Conservation (phyloP, 2,329 filamentous ascomycete genomes). For the Penicillium capsulatum region DNA sequence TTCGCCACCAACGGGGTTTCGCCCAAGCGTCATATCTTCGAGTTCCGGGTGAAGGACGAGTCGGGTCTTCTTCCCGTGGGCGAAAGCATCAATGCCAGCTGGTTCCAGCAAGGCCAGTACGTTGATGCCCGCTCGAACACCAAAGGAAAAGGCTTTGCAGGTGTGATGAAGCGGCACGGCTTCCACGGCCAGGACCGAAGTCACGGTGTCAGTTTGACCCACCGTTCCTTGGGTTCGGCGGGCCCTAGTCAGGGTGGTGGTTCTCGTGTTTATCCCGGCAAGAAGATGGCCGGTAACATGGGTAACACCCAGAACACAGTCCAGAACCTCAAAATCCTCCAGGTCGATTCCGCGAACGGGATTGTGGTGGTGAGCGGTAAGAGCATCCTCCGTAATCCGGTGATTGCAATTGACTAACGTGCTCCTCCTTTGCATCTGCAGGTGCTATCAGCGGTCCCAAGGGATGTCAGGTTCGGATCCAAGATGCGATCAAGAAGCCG, state of each 20-base stretch:
- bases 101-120: conserved; percentile 87
- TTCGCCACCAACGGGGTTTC: conserved; percentile 76
- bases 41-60: conserved; percentile 78
- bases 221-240: conserved; percentile 84
- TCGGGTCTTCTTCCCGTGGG: conserved; percentile 73
- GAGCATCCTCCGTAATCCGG: conserved; percentile 5
- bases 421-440: conserved; percentile 27
- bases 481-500: conserved; percentile 87
- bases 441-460: conserved; percentile 80
- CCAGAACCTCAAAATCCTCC: conserved; percentile 85
- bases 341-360: conserved; percentile 81
- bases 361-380: conserved; percentile 81
- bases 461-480: conserved; percentile 75
- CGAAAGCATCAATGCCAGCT: conserved; percentile 71
- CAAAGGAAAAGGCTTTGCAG: conserved; percentile 88
- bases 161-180: conserved; percentile 96
- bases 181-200: conserved; percentile 84
- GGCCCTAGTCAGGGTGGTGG: conserved; percentile 89
- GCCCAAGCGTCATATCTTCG: conserved; percentile 76
- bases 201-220: conserved; percentile 93
- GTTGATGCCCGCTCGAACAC: conserved; percentile 78
- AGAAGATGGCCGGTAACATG: conserved; percentile 98
- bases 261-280: conserved; percentile 87
- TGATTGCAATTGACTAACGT: conserved; percentile 8
- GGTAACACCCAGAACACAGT: conserved; percentile 82